These are phyloP conservation scores for Primulina tabacum DNA, from an alignment of 257 asterid genomes.

Conservation along the genomic window DNA sequence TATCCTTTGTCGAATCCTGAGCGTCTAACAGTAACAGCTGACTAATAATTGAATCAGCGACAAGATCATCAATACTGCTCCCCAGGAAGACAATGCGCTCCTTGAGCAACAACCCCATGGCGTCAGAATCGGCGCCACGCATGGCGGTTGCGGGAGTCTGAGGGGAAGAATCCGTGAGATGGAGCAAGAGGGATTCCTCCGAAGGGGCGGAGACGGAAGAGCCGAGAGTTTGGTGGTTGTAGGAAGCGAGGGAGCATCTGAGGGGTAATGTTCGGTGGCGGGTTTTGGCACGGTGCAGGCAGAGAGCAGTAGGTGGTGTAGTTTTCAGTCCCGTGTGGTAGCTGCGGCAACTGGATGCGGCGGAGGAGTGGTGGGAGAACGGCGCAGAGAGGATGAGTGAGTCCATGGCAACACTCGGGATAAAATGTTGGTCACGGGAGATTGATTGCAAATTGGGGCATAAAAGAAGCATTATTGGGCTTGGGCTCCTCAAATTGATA, in stretches of 20 bases:
- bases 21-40: slow-evolving; percentile 88
- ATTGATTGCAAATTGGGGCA: slow-evolving; percentile 6
- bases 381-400: slow-evolving; percentile 62
- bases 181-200: slow-evolving; percentile 36
- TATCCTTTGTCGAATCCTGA: slow-evolving; percentile 76
- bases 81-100: slow-evolving; percentile 96
- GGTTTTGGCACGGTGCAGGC: slow-evolving; percentile 24
- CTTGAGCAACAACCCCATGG: slow-evolving; percentile 73
- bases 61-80: slow-evolving; percentile 64
- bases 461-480: neutral
- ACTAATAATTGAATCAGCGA: slow-evolving; percentile 84
- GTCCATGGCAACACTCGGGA: slow-evolving; percentile 38
- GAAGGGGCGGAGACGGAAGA: slow-evolving; percentile 15
- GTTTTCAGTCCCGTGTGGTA: slow-evolving; percentile 12
- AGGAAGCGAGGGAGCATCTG: slow-evolving; percentile 44
- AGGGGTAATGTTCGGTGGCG: slow-evolving; percentile 23
- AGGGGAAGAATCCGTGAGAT: slow-evolving; percentile 39
- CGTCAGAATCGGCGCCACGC: slow-evolving; percentile 77
- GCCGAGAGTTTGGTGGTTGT: slow-evolving; percentile 23
- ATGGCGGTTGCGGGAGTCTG: slow-evolving; percentile 61
- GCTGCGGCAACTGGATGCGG: slow-evolving; percentile 28
- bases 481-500: too few relatives aligned
- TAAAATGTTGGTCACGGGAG: neutral
- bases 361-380: slow-evolving; percentile 32
- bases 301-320: slow-evolving; percentile 18